Base-by-base conservation (phyloP, 2,329 filamentous ascomycete species). In the Neobulgaria alba region DNA sequence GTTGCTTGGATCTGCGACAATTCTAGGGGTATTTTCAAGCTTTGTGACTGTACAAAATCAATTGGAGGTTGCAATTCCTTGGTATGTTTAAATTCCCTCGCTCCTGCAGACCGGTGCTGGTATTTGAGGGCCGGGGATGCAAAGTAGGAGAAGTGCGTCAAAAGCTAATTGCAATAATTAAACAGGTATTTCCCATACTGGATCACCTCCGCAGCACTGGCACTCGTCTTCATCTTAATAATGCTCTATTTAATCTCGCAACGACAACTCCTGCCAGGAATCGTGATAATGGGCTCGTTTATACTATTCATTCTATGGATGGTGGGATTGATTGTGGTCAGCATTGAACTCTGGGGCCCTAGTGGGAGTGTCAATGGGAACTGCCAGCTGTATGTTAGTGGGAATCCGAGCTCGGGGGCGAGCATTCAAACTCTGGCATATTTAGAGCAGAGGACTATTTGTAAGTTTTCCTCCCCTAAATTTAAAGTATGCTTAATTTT, bases 221-320 rank as follows among this genome's bases (percentile, higher is more conserved):
- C 73, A 2, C 72, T 87, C 12, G 52, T 74, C 45, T 89, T 83
- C 63, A 77, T 90, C 43, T 57, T 75, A 43, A 60, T 78, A 2
- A 69, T 84, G 4, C 68, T 88, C 32, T 75, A 66, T 60, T 67
- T 83, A 19, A 80, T 82, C 49, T 69, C 69, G 41, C 67, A 75
- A 45, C 71, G 75, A 2, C 73, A 77, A 7, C 66, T 83, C 2
- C 64, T 83, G 1, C 72, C 72, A 0, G 77, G 77, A 66, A 80
- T 81, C 35, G 74, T 76, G 64, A 80, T 76, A 48, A 70, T 82
- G 15, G 77, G 77, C 43, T 71, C 71, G 33, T 81, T 82, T 54
- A 70, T 82, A 49, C 65, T 82, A 41, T 81, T 82, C 45, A 67
- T 82, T 2, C 63, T 83, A n/a, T 83, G 77, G 77, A 63, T 82